A percentile compares a stretch with the other conserved stretches of the same genome.
Conservation (phyloP, 2,329 filamentous ascomycete genomes). For the Chrysosporium keratinophilum region DNA sequence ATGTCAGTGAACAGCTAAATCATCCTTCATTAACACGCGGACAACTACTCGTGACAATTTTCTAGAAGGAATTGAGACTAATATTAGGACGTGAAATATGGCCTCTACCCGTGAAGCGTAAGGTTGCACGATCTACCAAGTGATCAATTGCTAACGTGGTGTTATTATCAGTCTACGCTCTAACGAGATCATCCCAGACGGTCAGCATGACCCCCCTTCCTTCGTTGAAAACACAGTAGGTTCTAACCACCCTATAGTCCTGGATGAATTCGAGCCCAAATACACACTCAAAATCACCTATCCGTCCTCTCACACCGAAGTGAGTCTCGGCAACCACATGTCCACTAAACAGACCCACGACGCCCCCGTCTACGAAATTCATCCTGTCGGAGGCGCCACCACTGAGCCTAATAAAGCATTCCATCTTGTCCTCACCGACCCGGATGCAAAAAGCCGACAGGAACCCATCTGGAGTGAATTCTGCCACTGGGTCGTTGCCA, state of each 20-base stretch:
- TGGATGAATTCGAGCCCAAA: constrained; percentile 49
- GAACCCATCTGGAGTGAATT: constrained; percentile 48
- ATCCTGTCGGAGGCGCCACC: constrained; percentile 22
- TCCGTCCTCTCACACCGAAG: constrained; percentile 35
- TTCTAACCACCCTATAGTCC: constrained; percentile 33
- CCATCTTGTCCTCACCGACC: constrained; percentile 46
- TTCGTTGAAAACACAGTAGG: background rate
- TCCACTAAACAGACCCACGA: constrained; percentile 35
- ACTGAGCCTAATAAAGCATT: constrained; percentile 28
- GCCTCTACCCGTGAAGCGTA: constrained; percentile 14
- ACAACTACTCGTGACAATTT: background rate
- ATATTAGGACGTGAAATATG: constrained; percentile 3
- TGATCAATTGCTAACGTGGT: background rate
- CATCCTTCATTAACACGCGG: background rate
- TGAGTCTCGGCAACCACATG: constrained; percentile 47
- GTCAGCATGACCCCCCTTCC: background rate
- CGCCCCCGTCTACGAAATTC: constrained; percentile 33
- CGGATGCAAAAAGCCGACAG: constrained; percentile 46
- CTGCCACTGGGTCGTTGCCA: constrained; percentile 44
- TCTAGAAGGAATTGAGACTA: background rate
- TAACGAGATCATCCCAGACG: constrained; percentile 13
- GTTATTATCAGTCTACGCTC: constrained; percentile 1
- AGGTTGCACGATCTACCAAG: background rate
- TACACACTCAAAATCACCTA: constrained; percentile 43
- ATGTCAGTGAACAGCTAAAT: background rate